Evolutionary conservation across 495 filamentous ascomycete genomes (phyloP).

Genomic region (Penicillium odoratum): DNA sequence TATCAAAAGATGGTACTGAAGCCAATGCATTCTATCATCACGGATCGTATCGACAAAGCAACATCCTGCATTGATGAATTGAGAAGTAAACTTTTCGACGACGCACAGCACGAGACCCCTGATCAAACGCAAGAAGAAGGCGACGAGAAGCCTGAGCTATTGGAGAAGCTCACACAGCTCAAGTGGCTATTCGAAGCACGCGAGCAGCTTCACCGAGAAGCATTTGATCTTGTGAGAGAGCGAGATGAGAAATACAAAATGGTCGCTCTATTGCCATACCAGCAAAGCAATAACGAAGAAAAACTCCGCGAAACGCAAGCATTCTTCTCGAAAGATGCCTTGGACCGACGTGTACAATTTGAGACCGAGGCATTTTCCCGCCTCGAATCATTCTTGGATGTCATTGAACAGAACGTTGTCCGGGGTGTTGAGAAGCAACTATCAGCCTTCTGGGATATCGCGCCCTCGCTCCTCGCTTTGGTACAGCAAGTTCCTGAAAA

Average conservation of each 20-base stretch:
- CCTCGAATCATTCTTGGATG: constrained; percentile 72
- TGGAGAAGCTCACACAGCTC: constrained; percentile 89
- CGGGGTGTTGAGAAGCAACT: constrained; percentile 90
- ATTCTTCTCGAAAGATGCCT: constrained; percentile 79
- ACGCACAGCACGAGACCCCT: constrained; percentile 68
- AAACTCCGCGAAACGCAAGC: constrained; percentile 72
- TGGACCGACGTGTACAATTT: constrained; percentile 63
- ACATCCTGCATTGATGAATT: constrained; percentile 70
- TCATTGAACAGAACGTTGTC: constrained; percentile 81
- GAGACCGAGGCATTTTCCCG: constrained; percentile 67
- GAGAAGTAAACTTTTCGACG: constrained; percentile 67
- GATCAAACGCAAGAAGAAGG: constrained; percentile 90
- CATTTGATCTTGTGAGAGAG: constrained; percentile 79
- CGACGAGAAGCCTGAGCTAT: constrained; percentile 88
- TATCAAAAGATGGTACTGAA: constrained; percentile 75
- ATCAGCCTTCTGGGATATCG: constrained; percentile 96
- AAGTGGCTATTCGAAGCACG: constrained; percentile 98
- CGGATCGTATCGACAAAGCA: constrained; percentile 58
- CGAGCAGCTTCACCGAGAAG: constrained; percentile 77
- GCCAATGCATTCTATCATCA: constrained; percentile 73
- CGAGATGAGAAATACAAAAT: constrained; percentile 83
- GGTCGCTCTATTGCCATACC: constrained; percentile 79
- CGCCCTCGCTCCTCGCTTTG: constrained; percentile 71
- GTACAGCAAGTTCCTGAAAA: constrained; percentile 71
- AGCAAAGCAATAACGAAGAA: constrained; percentile 63